phyloP scores from a whole-genome alignment of 2,329 filamentous ascomycete genomes.

The Zalaria sp. region DNA sequence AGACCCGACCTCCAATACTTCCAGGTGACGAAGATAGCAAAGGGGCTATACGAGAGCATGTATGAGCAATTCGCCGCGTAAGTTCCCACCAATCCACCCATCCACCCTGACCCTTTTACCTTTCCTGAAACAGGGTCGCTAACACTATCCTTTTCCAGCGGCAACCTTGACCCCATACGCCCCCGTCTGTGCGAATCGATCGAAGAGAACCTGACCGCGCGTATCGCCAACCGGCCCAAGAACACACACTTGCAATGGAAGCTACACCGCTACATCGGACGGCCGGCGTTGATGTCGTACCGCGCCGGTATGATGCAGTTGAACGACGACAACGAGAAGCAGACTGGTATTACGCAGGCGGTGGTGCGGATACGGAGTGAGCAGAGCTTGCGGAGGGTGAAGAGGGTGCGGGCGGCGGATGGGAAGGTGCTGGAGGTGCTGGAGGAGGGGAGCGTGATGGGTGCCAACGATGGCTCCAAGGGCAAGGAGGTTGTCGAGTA shows the following conservation, averaged over 20 bases:
- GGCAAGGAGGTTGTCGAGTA: constrained; percentile 33
- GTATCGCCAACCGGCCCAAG: constrained; percentile 22
- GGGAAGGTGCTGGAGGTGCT: constrained; percentile 13
- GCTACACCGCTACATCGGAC: constrained; percentile 12
- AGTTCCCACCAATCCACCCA: neutral
- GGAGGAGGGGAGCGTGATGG: constrained; percentile 22
- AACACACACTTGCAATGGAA: constrained; percentile 14
- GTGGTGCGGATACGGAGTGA: constrained; percentile 8
- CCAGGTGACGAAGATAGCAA: constrained; percentile 22
- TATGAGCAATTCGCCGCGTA: constrained; percentile 30
- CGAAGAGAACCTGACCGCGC: constrained; percentile 14
- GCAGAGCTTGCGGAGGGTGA: constrained; percentile 7
- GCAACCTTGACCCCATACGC: constrained; percentile 15
- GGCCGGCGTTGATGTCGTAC: constrained; percentile 14
- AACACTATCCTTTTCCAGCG: constrained; percentile 9
- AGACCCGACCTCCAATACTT: constrained; percentile 14
- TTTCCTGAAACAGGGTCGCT: too few species aligned
- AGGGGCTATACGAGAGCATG: constrained; percentile 29
- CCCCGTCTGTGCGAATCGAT: constrained; percentile 10
- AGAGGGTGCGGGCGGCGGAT: constrained; percentile 17
- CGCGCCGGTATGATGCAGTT: constrained; percentile 17
- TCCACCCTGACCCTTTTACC: too few species aligned
- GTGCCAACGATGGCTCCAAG: neutral
- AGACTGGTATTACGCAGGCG: constrained; percentile 7
- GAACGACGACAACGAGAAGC: constrained; percentile 10